Conservation (phyloP, 2,329 filamentous ascomycete species). For the Acephala macrosclerotiorum region DNA sequence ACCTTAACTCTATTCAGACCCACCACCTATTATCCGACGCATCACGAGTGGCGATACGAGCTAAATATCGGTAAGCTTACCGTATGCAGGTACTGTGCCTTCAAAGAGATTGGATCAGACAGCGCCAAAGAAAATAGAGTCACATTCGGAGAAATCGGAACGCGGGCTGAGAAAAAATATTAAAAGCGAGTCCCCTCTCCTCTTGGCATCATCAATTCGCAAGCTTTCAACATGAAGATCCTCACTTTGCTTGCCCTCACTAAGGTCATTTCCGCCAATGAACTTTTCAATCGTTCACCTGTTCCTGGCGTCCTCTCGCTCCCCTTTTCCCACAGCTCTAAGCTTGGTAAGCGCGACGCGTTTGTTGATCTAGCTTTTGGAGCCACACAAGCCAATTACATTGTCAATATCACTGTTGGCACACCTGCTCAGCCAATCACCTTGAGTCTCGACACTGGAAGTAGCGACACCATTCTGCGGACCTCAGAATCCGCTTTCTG, state of each 20-base stretch:
- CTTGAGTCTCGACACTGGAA: constrained; percentile 12
- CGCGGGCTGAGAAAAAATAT: neutral
- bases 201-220: neutral
- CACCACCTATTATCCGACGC: neutral
- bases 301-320: constrained; percentile 6
- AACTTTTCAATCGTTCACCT: neutral
- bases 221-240: constrained; percentile 1
- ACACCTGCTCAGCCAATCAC: constrained; percentile 1
- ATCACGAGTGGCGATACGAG: neutral
- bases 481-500: neutral
- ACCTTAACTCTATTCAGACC: neutral
- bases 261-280: neutral
- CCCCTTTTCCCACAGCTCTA: neutral
- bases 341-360: neutral
- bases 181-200: neutral
- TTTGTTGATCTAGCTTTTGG: neutral
- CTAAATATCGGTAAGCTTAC: neutral
- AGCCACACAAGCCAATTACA: neutral
- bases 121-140: neutral
- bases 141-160: neutral
- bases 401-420: constrained; percentile 13
- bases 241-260: neutral
- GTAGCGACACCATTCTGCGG: neutral
- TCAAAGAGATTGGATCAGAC: neutral
- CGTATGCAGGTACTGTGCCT: neutral